phyloP scores from a whole-genome alignment of 148 eudicot genomes.

The Spergularia bocconei region DNA sequence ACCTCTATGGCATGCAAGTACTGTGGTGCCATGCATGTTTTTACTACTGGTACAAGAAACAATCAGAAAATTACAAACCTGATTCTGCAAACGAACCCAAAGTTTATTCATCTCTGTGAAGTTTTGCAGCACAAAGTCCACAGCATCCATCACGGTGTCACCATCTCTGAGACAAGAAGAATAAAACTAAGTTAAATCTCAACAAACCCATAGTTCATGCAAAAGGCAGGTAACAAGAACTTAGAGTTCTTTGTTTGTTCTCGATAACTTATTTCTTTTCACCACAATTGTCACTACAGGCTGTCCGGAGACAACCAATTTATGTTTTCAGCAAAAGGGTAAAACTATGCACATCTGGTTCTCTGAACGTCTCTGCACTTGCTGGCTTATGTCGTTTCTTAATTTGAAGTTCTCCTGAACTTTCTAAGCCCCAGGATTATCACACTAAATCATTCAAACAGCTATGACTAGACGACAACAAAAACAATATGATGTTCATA shows the following conservation, averaged over 20 bases:
- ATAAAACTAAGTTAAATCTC: not conserved
- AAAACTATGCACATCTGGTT: too few species aligned
- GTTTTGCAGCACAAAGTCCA: slow-evolving; percentile 96
- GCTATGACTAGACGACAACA: too few species aligned
- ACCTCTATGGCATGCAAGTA: slow-evolving; percentile 78
- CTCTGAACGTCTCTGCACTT: too few species aligned
- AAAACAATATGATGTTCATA: too few species aligned
- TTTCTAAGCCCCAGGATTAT: too few species aligned
- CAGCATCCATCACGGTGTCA: slow-evolving; percentile 90
- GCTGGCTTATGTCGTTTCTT: too few species aligned
- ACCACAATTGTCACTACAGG: not conserved
- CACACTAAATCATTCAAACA: too few species aligned
- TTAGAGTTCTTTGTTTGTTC: too few species aligned
- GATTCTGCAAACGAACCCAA: slow-evolving; percentile 96
- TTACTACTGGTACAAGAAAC: slow-evolving; percentile 20
- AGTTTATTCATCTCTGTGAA: slow-evolving; percentile 97
- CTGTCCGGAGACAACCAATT: too few species aligned
- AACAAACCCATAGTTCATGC: not conserved
- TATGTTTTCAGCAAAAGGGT: too few species aligned
- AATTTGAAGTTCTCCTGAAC: too few species aligned
- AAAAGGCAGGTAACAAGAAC: not conserved
- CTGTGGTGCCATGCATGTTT: slow-evolving; percentile 57
- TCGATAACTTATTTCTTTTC: not conserved
- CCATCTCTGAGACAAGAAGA: slow-evolving; percentile 58
- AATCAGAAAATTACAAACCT: slow-evolving; percentile 53